Percentiles rank a stretch among this genome's conserved stretches.
Conservation (phyloP, 352 stramenopile genomes). For the Globisporangium megalacanthum region DNA sequence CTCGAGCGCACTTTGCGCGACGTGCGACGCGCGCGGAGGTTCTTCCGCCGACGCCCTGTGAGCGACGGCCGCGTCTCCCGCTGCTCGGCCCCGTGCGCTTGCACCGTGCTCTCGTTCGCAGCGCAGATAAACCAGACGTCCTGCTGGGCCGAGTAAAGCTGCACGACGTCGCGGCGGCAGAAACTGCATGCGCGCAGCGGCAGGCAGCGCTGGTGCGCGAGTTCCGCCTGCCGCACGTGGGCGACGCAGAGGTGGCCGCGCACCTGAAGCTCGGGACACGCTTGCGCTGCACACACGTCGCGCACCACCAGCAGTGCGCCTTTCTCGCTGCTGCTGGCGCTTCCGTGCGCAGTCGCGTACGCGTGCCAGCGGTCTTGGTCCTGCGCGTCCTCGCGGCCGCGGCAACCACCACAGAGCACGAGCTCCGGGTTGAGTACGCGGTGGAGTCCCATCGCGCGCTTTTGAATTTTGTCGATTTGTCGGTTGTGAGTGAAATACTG, state of each 20-base stretch:
- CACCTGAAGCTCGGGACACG: slow-evolving; percentile 48
- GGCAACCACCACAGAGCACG: slow-evolving; percentile 51
- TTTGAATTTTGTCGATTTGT: too few relatives aligned
- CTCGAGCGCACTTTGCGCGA: slow-evolving; percentile 25
- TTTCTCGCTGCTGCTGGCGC: slow-evolving; percentile 4
- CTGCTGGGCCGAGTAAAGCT: slow-evolving; percentile 35
- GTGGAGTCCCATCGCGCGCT: slow-evolving; percentile 26
- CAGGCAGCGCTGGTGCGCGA: slow-evolving; percentile 38
- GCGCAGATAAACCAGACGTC: slow-evolving; percentile 63
- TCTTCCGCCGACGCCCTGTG: neutral
- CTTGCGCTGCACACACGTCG: slow-evolving; percentile 47
- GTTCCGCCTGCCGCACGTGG: slow-evolving; percentile 45
- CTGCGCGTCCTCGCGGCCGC: slow-evolving; percentile 26
- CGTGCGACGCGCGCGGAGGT: slow-evolving; percentile 8
- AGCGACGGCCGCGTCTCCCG: neutral
- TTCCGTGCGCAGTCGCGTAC: slow-evolving; percentile 17
- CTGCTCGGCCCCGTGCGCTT: slow-evolving; percentile 28
- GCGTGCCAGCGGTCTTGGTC: slow-evolving; percentile 20
- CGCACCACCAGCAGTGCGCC: slow-evolving; percentile 42
- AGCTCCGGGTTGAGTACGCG: slow-evolving; percentile 47
- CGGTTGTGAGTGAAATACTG: too few relatives aligned
- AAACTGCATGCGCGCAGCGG: slow-evolving; percentile 41
- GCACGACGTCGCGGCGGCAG: slow-evolving; percentile 38
- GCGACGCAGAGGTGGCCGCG: slow-evolving; percentile 42
- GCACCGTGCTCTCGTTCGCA: slow-evolving; percentile 13